A percentile compares a stretch with the other conserved stretches of the same genome.
Evolutionary conservation across 495 filamentous ascomycete genomes (phyloP).

Genomic region (Daldinia loculata): DNA sequence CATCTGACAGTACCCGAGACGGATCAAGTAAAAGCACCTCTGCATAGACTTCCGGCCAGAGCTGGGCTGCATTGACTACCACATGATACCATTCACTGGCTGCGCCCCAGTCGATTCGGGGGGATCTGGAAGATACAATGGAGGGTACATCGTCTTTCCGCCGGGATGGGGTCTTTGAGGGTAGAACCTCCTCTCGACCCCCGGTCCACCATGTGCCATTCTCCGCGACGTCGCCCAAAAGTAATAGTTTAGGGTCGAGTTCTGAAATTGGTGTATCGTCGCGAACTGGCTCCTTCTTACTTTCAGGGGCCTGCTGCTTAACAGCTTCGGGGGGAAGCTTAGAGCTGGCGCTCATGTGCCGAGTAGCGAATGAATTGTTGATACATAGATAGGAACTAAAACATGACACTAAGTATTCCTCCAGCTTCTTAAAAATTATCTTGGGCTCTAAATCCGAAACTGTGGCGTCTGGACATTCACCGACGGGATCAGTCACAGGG

Average conservation of each 20-base stretch:
- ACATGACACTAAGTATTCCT: constrained; percentile 75
- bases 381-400: constrained; percentile 76
- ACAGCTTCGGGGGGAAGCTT: constrained; percentile 36
- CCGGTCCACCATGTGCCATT: constrained; percentile 89
- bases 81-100: constrained; percentile 78
- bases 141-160: constrained; percentile 49
- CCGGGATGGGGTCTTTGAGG: constrained; percentile 47
- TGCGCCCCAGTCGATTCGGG: constrained; percentile 79
- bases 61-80: constrained; percentile 65
- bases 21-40: constrained; percentile 51
- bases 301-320: constrained; percentile 34
- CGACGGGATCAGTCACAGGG: constrained; percentile 6
- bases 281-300: constrained; percentile 42
- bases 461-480: constrained; percentile 23
- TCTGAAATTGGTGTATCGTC: constrained; percentile 51
- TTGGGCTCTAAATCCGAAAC: constrained; percentile 44
- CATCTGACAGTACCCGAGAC: constrained; percentile 50
- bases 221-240: constrained; percentile 82
- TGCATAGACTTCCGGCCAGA: constrained; percentile 66
- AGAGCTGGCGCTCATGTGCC: constrained; percentile 50
- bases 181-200: constrained; percentile 54
- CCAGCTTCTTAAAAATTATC: constrained; percentile 72
- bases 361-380: constrained; percentile 73
- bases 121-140: constrained; percentile 67
- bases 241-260: constrained; percentile 78